Percentiles rank a stretch among this genome's conserved stretches.
phyloP scores from a whole-genome alignment of 2,329 filamentous ascomycete genomes.

The Neofusicoccum kwambonambiense region DNA sequence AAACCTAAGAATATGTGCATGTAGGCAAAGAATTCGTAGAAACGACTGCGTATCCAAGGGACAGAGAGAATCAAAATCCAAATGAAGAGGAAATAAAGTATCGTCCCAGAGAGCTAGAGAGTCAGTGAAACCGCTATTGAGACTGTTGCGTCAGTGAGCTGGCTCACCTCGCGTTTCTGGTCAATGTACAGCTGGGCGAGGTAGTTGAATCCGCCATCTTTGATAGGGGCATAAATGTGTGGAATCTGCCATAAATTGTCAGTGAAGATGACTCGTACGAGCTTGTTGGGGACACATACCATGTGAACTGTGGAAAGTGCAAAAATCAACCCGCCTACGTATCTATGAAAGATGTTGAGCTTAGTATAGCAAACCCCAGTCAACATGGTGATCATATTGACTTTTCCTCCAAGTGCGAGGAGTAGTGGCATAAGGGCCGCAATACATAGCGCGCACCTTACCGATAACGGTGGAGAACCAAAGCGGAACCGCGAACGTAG shows the following conservation, averaged over 20 bases:
- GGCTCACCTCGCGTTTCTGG: conserved; percentile 21
- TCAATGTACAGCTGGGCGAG: conserved; percentile 22
- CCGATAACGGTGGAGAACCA: conserved; percentile 26
- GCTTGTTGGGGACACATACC: background rate
- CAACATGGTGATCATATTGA: conserved; percentile 30
- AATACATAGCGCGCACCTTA: conserved; percentile 29
- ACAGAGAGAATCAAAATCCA: conserved; percentile 27
- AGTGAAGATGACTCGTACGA: too few species aligned
- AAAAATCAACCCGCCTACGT: conserved; percentile 24
- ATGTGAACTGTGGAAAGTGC: conserved; percentile 27
- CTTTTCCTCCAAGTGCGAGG: conserved; percentile 31
- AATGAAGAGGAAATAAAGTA: conserved; percentile 23
- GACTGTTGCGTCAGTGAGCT: background rate
- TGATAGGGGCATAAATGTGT: conserved; percentile 25
- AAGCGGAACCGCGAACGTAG: conserved; percentile 24
- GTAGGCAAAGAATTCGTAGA: conserved; percentile 29
- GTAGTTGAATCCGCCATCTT: conserved; percentile 24
- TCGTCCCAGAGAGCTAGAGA: conserved; percentile 23
- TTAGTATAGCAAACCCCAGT: conserved; percentile 32
- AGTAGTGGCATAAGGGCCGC: conserved; percentile 28
- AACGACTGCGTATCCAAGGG: conserved; percentile 25
- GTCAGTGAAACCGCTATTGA: background rate
- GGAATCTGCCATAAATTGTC: conserved; percentile 20
- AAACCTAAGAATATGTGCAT: conserved; percentile 26
- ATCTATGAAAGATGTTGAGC: conserved; percentile 30